Conservation (phyloP, 2,329 filamentous ascomycete species). For the Fusarium sambucinum region DNA sequence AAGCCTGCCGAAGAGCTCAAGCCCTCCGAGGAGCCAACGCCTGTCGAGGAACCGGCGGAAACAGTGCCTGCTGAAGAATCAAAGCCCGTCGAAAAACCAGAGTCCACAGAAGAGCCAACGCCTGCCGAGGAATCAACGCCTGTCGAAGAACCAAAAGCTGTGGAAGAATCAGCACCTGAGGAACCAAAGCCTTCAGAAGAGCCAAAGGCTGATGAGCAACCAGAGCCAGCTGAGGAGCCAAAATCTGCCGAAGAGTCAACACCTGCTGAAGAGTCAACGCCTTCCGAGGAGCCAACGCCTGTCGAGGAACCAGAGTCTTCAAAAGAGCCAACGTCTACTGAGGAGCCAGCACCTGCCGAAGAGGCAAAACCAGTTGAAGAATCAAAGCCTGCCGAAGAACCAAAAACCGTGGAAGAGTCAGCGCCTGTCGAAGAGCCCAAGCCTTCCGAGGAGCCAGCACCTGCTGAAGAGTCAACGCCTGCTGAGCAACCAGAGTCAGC, state of each 20-base stretch:
- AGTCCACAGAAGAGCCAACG: background rate
- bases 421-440: background rate
- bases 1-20: background rate
- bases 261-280: background rate
- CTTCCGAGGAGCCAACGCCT: conserved; percentile 5
- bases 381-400: background rate
- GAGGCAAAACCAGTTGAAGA: too few relatives aligned
- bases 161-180: background rate
- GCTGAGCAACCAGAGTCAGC: background rate
- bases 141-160: background rate
- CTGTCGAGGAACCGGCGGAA: too few relatives aligned
- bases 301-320: too few relatives aligned
- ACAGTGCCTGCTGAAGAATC: conserved; percentile 6
- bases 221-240: background rate
- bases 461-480: too few relatives aligned
- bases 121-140: conserved; percentile 12
- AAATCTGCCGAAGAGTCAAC: background rate
- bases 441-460: background rate
- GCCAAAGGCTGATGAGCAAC: background rate
- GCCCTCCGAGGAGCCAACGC: background rate
- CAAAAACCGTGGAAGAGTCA: background rate
- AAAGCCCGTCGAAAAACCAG: background rate
- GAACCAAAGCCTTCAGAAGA: background rate
- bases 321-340: background rate
- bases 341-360: conserved; percentile 2